Conservation (phyloP, 495 filamentous ascomycete species). For the Cercophora sp. region DNA sequence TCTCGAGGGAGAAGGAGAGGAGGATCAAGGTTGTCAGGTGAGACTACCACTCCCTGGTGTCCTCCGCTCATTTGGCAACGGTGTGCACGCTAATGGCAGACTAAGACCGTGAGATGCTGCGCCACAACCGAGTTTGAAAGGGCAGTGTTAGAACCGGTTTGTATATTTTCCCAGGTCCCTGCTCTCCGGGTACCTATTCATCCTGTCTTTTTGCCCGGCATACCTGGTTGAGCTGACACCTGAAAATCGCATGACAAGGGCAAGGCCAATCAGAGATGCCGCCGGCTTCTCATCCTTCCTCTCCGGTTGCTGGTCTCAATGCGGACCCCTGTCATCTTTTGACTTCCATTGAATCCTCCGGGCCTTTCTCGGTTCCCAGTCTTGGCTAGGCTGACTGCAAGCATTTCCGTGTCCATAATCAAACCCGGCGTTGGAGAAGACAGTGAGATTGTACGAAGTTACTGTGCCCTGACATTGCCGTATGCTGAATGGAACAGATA, state of each 20-base stretch:
- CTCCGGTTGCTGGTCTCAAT: not conserved
- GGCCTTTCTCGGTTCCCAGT: not conserved
- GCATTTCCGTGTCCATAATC: not conserved
- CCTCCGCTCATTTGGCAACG: not conserved
- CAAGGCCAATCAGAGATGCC: not conserved
- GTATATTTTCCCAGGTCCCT: not conserved
- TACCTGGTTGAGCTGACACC: not conserved
- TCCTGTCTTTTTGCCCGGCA: not conserved
- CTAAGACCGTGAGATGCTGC: not conserved
- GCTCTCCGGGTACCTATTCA: not conserved
- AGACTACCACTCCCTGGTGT: not conserved
- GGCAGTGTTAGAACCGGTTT: not conserved
- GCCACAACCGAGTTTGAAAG: not conserved
- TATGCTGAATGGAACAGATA: not conserved
- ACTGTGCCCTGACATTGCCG: not conserved
- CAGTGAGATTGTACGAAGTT: not conserved
- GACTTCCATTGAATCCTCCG: not conserved
- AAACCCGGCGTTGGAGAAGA: not conserved
- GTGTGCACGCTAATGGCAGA: not conserved
- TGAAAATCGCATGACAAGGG: not conserved
- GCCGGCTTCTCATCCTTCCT: not conserved
- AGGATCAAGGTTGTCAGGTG: not conserved
- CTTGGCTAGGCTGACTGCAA: not conserved
- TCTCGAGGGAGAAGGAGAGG: no score
- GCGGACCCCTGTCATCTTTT: not conserved